These are phyloP conservation scores for Lentinus polychrous DNA, from an alignment of 1,284 basidiomycete genomes.

Conservation along the genomic window DNA sequence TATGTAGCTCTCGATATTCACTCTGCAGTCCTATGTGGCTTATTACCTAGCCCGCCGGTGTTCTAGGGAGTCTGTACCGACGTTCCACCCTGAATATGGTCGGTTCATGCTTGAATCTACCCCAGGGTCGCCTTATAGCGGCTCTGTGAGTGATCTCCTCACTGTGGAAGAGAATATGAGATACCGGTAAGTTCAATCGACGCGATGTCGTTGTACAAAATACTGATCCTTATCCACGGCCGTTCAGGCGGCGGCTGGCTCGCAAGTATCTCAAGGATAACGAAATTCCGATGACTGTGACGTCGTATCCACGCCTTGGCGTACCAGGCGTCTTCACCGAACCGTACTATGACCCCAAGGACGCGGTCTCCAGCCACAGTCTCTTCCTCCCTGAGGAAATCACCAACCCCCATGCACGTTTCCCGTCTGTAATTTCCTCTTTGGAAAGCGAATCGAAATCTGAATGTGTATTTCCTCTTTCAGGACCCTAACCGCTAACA, in stretches of 20 bases:
- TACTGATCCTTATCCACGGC: conserved; percentile 6
- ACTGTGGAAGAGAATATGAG: conserved; percentile 95
- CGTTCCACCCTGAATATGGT: conserved; percentile 99
- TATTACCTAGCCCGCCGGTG: conserved; percentile 1
- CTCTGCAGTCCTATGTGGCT: not conserved
- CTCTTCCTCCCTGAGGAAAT: conserved; percentile 94
- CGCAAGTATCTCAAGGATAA: conserved; percentile 78
- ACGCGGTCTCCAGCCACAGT: conserved; percentile 81
- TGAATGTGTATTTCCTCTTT: conserved; percentile 13
- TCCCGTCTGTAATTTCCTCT: conserved; percentile 65
- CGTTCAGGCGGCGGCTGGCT: conserved; percentile 74
- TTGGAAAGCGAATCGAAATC: conserved; percentile 8
- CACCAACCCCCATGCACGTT: conserved; percentile 95
- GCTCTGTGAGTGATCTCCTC: conserved; percentile 77
- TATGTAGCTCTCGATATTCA: conserved; percentile 27
- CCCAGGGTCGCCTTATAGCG: conserved; percentile 91
- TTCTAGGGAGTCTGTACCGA: conserved; percentile 68
- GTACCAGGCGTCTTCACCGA: conserved; percentile 88
- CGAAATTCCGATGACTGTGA: conserved; percentile 90
- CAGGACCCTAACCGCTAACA: conserved; percentile 95
- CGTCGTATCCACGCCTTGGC: conserved; percentile 92
- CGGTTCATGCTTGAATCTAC: conserved; percentile 99
- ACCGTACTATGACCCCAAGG: conserved; percentile 70
- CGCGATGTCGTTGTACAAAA: conserved; percentile 6
- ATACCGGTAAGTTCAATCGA: conserved; percentile 48